phyloP scores from a whole-genome alignment of 1,284 basidiomycete genomes.

The Trametes pubescens region DNA sequence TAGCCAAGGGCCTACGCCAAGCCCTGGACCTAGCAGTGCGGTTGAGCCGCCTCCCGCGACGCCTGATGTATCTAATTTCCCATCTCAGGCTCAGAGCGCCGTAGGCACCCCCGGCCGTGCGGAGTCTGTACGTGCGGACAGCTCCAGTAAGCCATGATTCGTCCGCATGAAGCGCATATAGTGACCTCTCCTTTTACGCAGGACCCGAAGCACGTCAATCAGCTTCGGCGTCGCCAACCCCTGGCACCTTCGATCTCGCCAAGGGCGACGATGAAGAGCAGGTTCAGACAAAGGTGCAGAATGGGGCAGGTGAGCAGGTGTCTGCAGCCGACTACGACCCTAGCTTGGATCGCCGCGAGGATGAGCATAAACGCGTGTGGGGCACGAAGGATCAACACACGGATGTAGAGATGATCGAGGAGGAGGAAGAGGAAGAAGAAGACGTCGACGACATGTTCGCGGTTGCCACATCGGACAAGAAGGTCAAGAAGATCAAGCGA shows the following conservation, averaged over 20 bases:
- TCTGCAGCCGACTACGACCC: slow-evolving; percentile 96
- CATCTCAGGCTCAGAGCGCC: slow-evolving; percentile 61
- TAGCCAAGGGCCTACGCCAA: slow-evolving; percentile 54
- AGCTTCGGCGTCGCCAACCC: slow-evolving; percentile 61
- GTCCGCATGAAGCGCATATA: background rate
- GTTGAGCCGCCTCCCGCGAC: slow-evolving; percentile 69
- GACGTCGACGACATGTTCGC: slow-evolving; percentile 94
- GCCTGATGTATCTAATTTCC: slow-evolving; percentile 66
- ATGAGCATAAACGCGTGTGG: slow-evolving; percentile 74
- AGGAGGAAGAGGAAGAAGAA: slow-evolving; percentile 66
- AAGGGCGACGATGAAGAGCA: slow-evolving; percentile 64
- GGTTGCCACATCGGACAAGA: slow-evolving; percentile 61
- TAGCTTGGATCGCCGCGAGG: slow-evolving; percentile 82
- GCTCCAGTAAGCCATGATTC: slow-evolving; percentile 22
- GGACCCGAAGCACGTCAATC: slow-evolving; percentile 57
- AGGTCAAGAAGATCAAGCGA: slow-evolving; percentile 67
- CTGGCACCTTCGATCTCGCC: slow-evolving; percentile 63
- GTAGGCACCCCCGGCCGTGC: slow-evolving; percentile 45
- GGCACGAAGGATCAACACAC: slow-evolving; percentile 51
- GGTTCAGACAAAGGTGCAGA: slow-evolving; percentile 51
- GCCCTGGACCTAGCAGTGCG: slow-evolving; percentile 74
- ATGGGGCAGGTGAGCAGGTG: slow-evolving; percentile 70
- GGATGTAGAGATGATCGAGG: slow-evolving; percentile 65
- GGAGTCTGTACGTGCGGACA: slow-evolving; percentile 24
- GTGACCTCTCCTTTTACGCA: background rate